A percentile compares a stretch with the other conserved stretches of the same genome.
phyloP scores from a whole-genome alignment of 1,284 basidiomycete genomes.

The Rhizoctonia solani region DNA sequence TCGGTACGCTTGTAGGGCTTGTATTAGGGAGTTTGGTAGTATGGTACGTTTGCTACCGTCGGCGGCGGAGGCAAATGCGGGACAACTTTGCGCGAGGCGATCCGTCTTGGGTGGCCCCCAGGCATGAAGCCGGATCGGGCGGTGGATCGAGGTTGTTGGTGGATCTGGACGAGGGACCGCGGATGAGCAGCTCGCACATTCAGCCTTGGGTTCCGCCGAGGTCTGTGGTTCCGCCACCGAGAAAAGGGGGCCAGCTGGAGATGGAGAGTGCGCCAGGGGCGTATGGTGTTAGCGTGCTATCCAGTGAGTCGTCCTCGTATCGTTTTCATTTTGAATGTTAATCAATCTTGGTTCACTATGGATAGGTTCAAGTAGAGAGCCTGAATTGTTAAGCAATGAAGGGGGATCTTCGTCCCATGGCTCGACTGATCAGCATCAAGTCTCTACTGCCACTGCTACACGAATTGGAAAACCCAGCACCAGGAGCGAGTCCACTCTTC shows the following conservation, averaged over 20 bases:
- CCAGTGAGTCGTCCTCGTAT: no score
- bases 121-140: neutral
- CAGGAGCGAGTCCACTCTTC: no score
- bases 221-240: no score
- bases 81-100: slow-evolving; percentile 8
- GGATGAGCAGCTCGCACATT: neutral
- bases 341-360: neutral
- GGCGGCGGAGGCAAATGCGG: neutral
- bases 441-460: neutral
- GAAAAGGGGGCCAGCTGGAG: no score
- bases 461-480: neutral
- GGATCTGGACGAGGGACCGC: slow-evolving; percentile 7
- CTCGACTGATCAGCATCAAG: neutral
- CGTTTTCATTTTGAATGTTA: neutral
- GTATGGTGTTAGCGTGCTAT: no score
- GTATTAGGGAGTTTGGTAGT: neutral
- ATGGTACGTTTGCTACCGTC: neutral
- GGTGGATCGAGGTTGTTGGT: neutral
- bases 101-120: neutral
- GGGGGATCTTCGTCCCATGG: neutral
- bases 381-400: neutral
- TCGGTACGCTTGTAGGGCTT: slow-evolving; percentile 3
- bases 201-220: slow-evolving; percentile 9
- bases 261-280: no score
- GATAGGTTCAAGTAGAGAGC: neutral